phyloP scores from a whole-genome alignment of 345 rosid species.

The Heritiera fomes region DNA sequence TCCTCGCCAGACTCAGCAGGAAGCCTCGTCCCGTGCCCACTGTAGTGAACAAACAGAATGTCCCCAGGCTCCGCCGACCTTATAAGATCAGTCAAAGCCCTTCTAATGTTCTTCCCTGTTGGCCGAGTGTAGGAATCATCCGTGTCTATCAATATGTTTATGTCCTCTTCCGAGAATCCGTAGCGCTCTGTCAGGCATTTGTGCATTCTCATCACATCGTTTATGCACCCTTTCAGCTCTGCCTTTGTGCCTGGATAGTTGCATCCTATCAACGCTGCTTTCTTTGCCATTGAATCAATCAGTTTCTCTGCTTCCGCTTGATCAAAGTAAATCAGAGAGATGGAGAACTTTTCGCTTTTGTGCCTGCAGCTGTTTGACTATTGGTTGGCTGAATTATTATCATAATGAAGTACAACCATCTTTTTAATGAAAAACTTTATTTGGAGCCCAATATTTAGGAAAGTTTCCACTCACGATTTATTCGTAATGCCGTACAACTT shows the following conservation, averaged over 20 bases:
- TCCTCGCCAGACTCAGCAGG: conserved; percentile 97
- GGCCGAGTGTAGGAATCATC: conserved; percentile 63
- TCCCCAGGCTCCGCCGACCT: conserved; percentile 65
- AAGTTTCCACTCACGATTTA: too few relatives aligned
- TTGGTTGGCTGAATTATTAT: too few relatives aligned
- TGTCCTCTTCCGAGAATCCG: conserved; percentile 65
- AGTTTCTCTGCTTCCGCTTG: not conserved
- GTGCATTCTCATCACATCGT: conserved; percentile 74
- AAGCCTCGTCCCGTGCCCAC: conserved; percentile 97
- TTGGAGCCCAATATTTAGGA: too few relatives aligned
- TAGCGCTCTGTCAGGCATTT: conserved; percentile 59
- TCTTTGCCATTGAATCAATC: conserved; percentile 51
- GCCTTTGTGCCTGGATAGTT: conserved; percentile 88
- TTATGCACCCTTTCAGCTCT: conserved; percentile 84
- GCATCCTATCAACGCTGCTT: conserved; percentile 78
- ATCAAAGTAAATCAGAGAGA: not conserved
- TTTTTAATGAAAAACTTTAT: too few relatives aligned
- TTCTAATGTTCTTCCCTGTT: conserved; percentile 75
- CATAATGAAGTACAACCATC: too few relatives aligned
- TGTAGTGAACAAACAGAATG: conserved; percentile 74
- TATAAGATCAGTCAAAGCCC: conserved; percentile 53
- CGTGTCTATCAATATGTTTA: conserved; percentile 69
- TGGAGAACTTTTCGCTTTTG: not conserved
- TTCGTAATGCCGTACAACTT: too few relatives aligned
- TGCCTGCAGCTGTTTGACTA: too few relatives aligned